phyloP scores from a whole-genome alignment of 1,284 basidiomycete genomes.

The Bjerkandera adusta region DNA sequence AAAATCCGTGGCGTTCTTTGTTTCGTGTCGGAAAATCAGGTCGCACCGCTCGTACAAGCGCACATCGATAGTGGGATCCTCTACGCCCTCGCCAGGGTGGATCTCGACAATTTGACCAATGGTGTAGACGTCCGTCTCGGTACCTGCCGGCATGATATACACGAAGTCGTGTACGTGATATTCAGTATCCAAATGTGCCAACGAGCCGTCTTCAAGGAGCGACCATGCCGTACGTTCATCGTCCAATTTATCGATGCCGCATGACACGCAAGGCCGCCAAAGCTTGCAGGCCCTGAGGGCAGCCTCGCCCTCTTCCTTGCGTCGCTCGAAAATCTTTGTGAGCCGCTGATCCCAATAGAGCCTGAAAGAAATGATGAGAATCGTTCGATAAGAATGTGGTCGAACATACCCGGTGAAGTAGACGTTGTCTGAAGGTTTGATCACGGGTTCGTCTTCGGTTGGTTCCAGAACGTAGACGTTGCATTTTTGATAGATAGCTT shows the following conservation, averaged over 20 bases:
- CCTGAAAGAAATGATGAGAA: conserved; percentile 10
- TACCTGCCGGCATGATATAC: conserved; percentile 39
- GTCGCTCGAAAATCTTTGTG: conserved; percentile 43
- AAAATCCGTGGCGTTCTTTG: conserved; percentile 16
- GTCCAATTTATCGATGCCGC: conserved; percentile 34
- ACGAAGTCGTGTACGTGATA: conserved; percentile 62
- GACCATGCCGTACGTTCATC: conserved; percentile 22
- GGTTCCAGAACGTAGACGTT: conserved; percentile 41
- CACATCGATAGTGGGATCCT: conserved; percentile 33
- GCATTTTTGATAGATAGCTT: conserved; percentile 55
- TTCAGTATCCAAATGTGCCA: conserved; percentile 32
- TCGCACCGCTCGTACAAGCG: conserved; percentile 42
- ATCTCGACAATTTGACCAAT: conserved; percentile 56
- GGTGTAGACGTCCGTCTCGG: conserved; percentile 32
- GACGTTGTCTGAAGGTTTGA: conserved; percentile 17
- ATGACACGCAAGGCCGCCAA: conserved; percentile 45
- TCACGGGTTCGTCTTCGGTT: conserved; percentile 39
- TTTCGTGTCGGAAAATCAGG: conserved; percentile 19
- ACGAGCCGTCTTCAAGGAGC: conserved; percentile 33
- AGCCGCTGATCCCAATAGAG: conserved; percentile 42
- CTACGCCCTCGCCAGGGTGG: conserved; percentile 21
- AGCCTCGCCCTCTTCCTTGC: conserved; percentile 30
- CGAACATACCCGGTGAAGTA: conserved; percentile 52
- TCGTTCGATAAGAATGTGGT: neutral
- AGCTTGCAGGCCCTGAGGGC: conserved; percentile 33